Percentiles rank a stretch among this genome's conserved stretches.
phyloP scores from a whole-genome alignment of 1,284 basidiomycete species.

The Sparassis latifolia region DNA sequence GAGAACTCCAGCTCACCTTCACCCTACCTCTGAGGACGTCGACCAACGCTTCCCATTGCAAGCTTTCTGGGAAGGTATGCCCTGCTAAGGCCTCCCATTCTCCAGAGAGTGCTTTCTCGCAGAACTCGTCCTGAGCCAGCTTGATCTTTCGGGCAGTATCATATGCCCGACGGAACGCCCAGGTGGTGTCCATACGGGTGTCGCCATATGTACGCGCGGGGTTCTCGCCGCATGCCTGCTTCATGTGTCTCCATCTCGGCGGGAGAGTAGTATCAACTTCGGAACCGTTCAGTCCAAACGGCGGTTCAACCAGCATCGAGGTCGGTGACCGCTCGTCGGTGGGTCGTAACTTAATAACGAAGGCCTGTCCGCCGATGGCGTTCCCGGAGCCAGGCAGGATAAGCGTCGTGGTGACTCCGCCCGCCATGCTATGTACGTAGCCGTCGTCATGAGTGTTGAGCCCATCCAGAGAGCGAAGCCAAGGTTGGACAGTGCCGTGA shows the following conservation, averaged over 20 bases:
- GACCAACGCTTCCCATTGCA: slow-evolving; percentile 82
- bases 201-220: slow-evolving; percentile 29
- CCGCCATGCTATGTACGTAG: slow-evolving; percentile 31
- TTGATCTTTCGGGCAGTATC: slow-evolving; percentile 71
- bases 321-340: slow-evolving; percentile 37
- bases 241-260: slow-evolving; percentile 41
- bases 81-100: slow-evolving; percentile 57
- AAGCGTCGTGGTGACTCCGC: slow-evolving; percentile 40
- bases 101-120: slow-evolving; percentile 47
- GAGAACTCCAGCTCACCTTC: slow-evolving; percentile 39
- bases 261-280: slow-evolving; percentile 14
- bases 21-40: slow-evolving; percentile 82
- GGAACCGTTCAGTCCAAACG: slow-evolving; percentile 30
- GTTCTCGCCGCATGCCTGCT: slow-evolving; percentile 17
- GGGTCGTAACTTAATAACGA: slow-evolving; percentile 42
- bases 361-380: slow-evolving; percentile 34
- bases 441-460: slow-evolving; percentile 33
- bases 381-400: slow-evolving; percentile 43
- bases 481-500: slow-evolving; percentile 33
- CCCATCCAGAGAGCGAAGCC: slow-evolving; percentile 41
- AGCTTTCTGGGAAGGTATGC: slow-evolving; percentile 60
- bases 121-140: slow-evolving; percentile 69
- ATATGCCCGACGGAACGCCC: slow-evolving; percentile 58
- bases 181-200: slow-evolving; percentile 57
- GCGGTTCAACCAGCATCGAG: slow-evolving; percentile 41